phyloP scores from a whole-genome alignment of 2,329 filamentous ascomycete species.

The Botryotinia calthae region DNA sequence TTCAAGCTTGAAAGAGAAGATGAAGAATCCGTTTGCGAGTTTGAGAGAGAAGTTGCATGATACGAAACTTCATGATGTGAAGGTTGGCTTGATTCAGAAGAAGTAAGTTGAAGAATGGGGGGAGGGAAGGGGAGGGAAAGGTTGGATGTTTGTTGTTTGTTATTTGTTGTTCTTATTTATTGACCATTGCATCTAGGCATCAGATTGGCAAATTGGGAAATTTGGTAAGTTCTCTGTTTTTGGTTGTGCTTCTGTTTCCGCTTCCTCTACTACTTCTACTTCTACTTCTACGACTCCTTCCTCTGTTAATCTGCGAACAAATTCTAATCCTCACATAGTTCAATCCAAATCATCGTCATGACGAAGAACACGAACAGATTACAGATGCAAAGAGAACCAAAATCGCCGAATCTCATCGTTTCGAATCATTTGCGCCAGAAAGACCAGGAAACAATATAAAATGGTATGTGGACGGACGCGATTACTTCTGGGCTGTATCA shows the following conservation, averaged over 20 bases:
- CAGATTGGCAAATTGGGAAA: conserved; percentile 63
- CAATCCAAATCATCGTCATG: conserved; percentile 87
- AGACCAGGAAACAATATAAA: conserved; percentile 83
- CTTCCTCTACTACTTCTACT: neutral
- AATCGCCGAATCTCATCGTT: conserved; percentile 74
- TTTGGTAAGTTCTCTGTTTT: conserved; percentile 45
- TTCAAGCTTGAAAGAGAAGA: conserved; percentile 41
- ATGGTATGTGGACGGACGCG: conserved; percentile 94
- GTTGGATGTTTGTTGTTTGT: neutral
- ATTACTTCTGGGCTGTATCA: conserved; percentile 95
- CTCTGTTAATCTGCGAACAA: neutral
- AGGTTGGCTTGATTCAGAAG: conserved; percentile 56
- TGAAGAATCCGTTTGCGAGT: conserved; percentile 49
- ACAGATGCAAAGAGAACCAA: conserved; percentile 77
- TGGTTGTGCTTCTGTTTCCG: no score
- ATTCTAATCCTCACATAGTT: conserved; percentile 43
- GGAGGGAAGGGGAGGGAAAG: neutral
- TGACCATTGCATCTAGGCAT: conserved; percentile 42
- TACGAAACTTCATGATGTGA: conserved; percentile 55
- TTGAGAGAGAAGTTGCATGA: conserved; percentile 53
- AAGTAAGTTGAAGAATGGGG: conserved; percentile 46
- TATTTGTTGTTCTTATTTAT: conserved; percentile 14
- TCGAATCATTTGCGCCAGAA: conserved; percentile 86
- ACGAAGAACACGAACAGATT: conserved; percentile 83
- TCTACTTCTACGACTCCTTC: neutral